Conservation (phyloP, 306 rosid species). For the Canavalia gladiata region DNA sequence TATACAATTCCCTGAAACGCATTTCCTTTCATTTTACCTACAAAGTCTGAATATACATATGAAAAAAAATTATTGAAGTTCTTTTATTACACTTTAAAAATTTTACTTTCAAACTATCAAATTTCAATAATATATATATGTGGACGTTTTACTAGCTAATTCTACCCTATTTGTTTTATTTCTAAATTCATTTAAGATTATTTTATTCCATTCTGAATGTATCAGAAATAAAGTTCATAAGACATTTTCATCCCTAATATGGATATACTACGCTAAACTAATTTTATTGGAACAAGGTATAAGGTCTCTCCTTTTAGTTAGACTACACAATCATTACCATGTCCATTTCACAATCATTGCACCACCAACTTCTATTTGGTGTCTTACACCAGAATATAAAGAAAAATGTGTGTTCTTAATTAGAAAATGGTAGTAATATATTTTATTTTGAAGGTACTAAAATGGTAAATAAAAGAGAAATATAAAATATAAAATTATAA, state of each 20-base stretch:
- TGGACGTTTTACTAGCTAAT: not conserved
- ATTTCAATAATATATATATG: not conserved
- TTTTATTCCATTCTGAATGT: not conserved
- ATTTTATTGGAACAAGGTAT: conserved; percentile 41
- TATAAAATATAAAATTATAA: too few relatives aligned
- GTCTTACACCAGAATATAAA: conserved; percentile 10
- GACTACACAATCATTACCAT: conserved; percentile 52
- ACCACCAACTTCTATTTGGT: conserved; percentile 44
- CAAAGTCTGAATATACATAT: too few relatives aligned
- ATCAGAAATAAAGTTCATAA: not conserved
- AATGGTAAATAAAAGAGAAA: too few relatives aligned
- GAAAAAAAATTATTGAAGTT: too few relatives aligned
- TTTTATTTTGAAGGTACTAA: too few relatives aligned
- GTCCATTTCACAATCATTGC: conserved; percentile 46
- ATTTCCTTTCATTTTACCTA: too few relatives aligned
- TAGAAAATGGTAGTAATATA: too few relatives aligned
- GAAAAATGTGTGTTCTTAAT: not conserved
- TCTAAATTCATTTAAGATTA: not conserved
- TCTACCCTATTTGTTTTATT: not conserved
- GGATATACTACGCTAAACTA: conserved; percentile 16
- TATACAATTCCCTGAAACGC: not conserved
- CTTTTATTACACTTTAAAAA: too few relatives aligned
- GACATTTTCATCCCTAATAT: conserved; percentile 21
- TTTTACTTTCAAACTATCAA: too few relatives aligned
- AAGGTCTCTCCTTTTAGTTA: conserved; percentile 51